Evolutionary conservation across 257 asterid genomes (phyloP), one percentile per base, ranked within the genome.

Genomic region (Dorcoceras hygrometricum): DNA sequence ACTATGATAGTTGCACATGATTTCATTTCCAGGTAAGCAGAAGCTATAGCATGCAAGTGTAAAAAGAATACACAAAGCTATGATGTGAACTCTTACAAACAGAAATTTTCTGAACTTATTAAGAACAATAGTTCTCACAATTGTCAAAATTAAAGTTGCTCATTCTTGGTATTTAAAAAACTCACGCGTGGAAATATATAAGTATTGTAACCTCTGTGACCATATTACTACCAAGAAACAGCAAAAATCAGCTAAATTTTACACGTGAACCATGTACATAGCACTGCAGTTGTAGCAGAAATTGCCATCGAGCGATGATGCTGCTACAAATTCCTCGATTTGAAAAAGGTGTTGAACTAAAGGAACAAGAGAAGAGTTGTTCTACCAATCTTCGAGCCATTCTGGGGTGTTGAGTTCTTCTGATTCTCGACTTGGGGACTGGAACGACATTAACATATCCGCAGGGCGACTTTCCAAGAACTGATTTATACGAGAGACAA

Each of bases 371-470:
- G 19, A 7, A 54, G 23, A 54, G 54, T 36, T 59, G 60, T 18
- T 66, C 79, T 89, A 91, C 95, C 96, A 91, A 67, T 85, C 95
- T 67, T 89, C 88, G 57, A 91, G 92, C 98, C 98, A 91, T 64
- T 85, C 91, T 32, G 95, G 86, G 29, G 82, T 76, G 78, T 84
- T 80, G 14, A 87, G 78, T 64, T 91, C 95, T 57, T 76, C 89
- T 28, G 61, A n/a, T 55, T 85, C 83, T 53, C 28, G 75, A 26
- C 25, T 14, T 19, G 96, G 87, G 58, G 90, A 82, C 62, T 62
- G 66, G 27, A 69, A 19, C 16, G 83, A 77, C 55, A 78, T 70
- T 50, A 32, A 54, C 24, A 14, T 74, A 51, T 82, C 89, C 26
- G 82, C 91, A 3, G 67, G 67, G 71, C 27, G 89, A 67, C 73